phyloP scores from a whole-genome alignment of 2,329 filamentous ascomycete genomes.

The Coniella vitis region DNA sequence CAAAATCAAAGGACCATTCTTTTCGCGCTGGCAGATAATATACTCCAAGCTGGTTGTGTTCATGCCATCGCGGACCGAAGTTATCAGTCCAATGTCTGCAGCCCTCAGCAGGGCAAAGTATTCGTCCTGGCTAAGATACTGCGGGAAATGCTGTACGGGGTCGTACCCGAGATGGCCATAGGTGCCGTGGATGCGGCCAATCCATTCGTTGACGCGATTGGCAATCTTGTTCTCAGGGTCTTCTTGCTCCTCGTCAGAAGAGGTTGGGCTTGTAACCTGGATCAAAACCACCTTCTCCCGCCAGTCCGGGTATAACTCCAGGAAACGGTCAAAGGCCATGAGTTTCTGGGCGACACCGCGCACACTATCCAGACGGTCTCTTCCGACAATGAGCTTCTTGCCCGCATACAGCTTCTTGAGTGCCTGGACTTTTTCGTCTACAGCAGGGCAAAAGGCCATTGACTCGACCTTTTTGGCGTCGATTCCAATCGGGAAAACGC shows the following conservation, averaged over 20 bases:
- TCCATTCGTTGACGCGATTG: constrained; percentile 82
- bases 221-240: constrained; percentile 74
- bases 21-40: constrained; percentile 82
- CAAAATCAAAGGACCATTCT: constrained; percentile 80
- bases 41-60: constrained; percentile 96
- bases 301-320: constrained; percentile 88
- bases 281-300: constrained; percentile 86
- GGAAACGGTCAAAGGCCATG: constrained; percentile 86
- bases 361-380: constrained; percentile 88
- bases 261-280: constrained; percentile 86
- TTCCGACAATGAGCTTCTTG: constrained; percentile 91
- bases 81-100: constrained; percentile 88
- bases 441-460: constrained; percentile 63
- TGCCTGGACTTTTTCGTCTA: constrained; percentile 64
- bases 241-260: constrained; percentile 70
- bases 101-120: constrained; percentile 91
- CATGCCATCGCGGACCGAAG: constrained; percentile 94
- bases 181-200: constrained; percentile 83
- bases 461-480: constrained; percentile 74
- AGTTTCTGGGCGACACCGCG: constrained; percentile 93
- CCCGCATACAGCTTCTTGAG: constrained; percentile 75
- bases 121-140: constrained; percentile 83
- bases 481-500: constrained; percentile 92
- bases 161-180: constrained; percentile 85
- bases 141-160: constrained; percentile 89